Evolutionary conservation across 208 protist genomes (phyloP).

Genomic region (Leishmania martiniquensis): DNA sequence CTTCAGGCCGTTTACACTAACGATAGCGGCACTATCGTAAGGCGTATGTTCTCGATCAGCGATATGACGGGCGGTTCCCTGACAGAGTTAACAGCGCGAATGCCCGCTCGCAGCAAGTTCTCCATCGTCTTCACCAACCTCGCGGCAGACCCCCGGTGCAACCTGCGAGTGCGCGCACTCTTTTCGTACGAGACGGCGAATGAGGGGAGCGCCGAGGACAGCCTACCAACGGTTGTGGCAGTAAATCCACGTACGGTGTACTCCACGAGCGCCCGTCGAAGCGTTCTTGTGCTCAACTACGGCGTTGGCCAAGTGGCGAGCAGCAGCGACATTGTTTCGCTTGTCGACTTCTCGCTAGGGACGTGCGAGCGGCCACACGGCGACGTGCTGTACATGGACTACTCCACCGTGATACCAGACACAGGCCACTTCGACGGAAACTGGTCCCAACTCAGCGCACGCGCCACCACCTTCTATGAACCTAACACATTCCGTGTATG

Average conservation of each 20-base stretch:
- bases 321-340: constrained; percentile 27
- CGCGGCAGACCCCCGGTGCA: constrained; percentile 39
- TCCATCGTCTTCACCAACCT: constrained; percentile 70
- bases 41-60: constrained; percentile 55
- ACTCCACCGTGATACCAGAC: constrained; percentile 22
- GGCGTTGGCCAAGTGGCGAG: constrained; percentile 6
- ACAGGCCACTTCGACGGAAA: constrained; percentile 19
- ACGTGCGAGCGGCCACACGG: constrained; percentile 20
- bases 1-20: constrained; percentile 45
- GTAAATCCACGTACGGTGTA: constrained; percentile 60
- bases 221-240: constrained; percentile 52
- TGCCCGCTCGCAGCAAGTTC: constrained; percentile 34
- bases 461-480: constrained; percentile 38
- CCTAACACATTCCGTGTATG: constrained; percentile 62
- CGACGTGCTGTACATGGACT: constrained; percentile 34
- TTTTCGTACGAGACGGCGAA: constrained; percentile 17
- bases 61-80: constrained; percentile 69
- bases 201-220: no score
- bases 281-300: constrained; percentile 52
- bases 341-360: constrained; percentile 29
- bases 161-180: constrained; percentile 46
- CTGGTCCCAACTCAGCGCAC: constrained; percentile 23
- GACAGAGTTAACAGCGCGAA: constrained; percentile 33
- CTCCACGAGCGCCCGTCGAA: constrained; percentile 30
- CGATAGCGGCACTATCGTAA: constrained; percentile 14